phyloP scores from a whole-genome alignment of 2,329 filamentous ascomycete genomes.

The Stachybotrys elegans region DNA sequence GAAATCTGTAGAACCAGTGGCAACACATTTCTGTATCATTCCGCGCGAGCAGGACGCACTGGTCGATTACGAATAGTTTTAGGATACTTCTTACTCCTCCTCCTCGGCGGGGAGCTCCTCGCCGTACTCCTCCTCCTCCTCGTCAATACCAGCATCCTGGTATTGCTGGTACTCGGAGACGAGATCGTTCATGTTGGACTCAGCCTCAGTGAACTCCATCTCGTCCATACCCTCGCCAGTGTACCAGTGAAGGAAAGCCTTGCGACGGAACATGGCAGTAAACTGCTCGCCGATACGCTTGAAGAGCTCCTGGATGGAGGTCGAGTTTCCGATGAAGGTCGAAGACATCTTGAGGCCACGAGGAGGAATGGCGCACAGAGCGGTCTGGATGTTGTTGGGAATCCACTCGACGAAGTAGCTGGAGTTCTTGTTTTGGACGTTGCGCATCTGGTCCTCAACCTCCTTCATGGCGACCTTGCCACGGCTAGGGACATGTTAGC shows the following conservation, averaged over 20 bases:
- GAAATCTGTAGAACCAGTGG: conserved; percentile 9
- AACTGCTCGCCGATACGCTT: conserved; percentile 99
- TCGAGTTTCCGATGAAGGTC: conserved; percentile 98
- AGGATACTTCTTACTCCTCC: conserved; percentile 41
- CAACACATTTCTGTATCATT: too few species aligned
- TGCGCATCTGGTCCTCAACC: conserved; percentile 99
- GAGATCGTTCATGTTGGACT: conserved; percentile 99
- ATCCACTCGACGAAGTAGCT: conserved; percentile 99
- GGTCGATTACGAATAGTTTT: background rate
- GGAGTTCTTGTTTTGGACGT: conserved; percentile 99
- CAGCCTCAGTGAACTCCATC: conserved; percentile 99
- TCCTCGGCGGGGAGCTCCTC: conserved; percentile 77
- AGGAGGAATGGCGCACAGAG: conserved; percentile 96
- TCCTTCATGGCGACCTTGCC: conserved; percentile 99
- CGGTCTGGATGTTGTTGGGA: conserved; percentile 99
- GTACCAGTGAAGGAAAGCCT: conserved; percentile 99
- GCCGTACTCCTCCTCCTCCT: conserved; percentile 93
- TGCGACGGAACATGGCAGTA: conserved; percentile 99
- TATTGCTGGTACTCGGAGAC: conserved; percentile 99
- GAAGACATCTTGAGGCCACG: conserved; percentile 98
- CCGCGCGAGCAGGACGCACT: conserved; percentile 15
- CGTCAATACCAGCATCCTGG: conserved; percentile 96
- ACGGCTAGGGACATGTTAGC: conserved; percentile 53
- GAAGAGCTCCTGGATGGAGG: conserved; percentile 99
- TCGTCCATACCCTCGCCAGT: conserved; percentile 99